Evolutionary conservation across 2,329 filamentous ascomycete species (phyloP), one percentile per base, ranked within the genome.

Genomic region (Penicillium sumatraense): DNA sequence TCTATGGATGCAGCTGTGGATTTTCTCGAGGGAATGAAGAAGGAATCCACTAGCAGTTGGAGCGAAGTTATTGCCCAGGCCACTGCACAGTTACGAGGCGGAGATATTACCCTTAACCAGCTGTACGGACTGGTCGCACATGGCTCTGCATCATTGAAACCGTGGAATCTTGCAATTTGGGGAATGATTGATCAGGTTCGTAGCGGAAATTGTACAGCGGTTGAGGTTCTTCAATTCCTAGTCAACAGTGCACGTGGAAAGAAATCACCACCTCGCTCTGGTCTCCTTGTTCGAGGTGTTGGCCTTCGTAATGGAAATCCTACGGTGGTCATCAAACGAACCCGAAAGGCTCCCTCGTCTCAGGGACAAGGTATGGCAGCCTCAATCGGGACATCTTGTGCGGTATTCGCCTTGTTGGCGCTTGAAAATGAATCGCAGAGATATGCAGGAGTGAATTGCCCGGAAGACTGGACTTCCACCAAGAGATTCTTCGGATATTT

Each of bases 331-430:
- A 38, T 20, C 20, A 16, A 20, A 38, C 35, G 35, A 18, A 38
- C 35, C 11, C 35, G 35, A 13, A 18, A 13, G 42, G 48, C 51
- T 31, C n/a, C n/a, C n/a, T n/a, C 56, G 49, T 14, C 40, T 48
- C 40, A 36, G 54, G 33, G 14, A 18, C 36, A 52, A 18, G 27
- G 51, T 27, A 61, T 61, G 58, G 58, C 35, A 11, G 50, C 56
- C 21, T 35, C 40, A 10, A 61, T 52, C 14, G 59, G 59, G 4
- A 41, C 51, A 18, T 31, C 53, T 4, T 51, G 42, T 51, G 59
- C 59, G 14, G 59, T 57, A 2, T 61, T 61, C 48, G 54, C 52
- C 26, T 7, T 61, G 10, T 27, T 61, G 54, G 59, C 57, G 7
- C 20, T 61, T 21, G 59, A 59, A 21, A 36, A 55, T 14, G 29